Conservation (phyloP, 768 basidiomycete species). For the Chalciporus chontae region DNA sequence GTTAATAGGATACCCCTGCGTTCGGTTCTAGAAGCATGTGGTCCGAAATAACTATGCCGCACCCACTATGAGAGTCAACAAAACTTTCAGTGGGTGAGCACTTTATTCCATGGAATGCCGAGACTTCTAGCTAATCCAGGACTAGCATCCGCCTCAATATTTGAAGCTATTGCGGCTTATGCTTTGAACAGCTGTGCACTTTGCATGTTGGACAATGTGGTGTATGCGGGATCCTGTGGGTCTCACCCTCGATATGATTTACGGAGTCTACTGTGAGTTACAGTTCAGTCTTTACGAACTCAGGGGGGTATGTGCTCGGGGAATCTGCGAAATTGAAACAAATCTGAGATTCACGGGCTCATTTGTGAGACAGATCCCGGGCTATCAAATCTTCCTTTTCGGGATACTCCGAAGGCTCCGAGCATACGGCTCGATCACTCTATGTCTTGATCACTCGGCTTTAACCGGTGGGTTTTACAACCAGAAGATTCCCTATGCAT, state of each 20-base stretch:
- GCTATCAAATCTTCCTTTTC: slow-evolving; percentile 16
- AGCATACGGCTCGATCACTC: slow-evolving; percentile 15
- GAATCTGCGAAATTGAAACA: slow-evolving; percentile 9
- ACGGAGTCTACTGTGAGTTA: slow-evolving; percentile 1
- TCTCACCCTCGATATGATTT: slow-evolving; percentile 3
- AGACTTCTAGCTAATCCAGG: no score
- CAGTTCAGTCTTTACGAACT: slow-evolving; percentile 10
- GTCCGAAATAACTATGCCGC: no score
- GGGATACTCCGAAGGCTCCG: slow-evolving; percentile 23
- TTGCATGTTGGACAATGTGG: background rate
- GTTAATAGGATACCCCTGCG: no score
- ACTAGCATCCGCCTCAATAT: no score
- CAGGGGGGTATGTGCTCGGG: slow-evolving; percentile 18
- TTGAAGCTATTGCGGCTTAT: no score
- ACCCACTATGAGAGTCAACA: no score
- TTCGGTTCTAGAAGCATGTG: no score
- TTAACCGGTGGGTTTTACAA: slow-evolving; percentile 11
- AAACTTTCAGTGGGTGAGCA: no score
- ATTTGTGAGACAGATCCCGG: slow-evolving; percentile 12
- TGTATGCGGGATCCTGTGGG: background rate
- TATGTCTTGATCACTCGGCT: slow-evolving; percentile 9
- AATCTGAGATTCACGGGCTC: slow-evolving; percentile 31
- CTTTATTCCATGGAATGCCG: no score
- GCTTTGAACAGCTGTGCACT: no score
- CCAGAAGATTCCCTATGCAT: background rate